These are phyloP conservation scores for Lagenidium giganteum DNA, from an alignment of 352 stramenopile genomes.

Conservation along the genomic window DNA sequence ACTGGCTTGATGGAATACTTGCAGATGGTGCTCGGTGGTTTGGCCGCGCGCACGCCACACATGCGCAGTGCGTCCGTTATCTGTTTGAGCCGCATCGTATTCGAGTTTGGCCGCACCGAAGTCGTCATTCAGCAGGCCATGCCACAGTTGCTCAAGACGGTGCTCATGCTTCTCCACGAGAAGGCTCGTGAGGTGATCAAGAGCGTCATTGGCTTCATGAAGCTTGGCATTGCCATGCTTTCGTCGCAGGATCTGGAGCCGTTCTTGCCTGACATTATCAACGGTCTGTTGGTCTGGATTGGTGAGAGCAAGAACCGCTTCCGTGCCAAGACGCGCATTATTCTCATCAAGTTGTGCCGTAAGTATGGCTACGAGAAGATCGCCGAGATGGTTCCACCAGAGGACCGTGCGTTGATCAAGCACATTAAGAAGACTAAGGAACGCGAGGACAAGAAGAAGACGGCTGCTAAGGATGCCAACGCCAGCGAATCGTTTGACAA, in stretches of 20 bases:
- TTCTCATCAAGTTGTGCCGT: constrained; percentile 94
- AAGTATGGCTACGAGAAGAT: constrained; percentile 93
- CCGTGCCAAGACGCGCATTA: constrained; percentile 93
- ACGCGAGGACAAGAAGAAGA: constrained; percentile 87
- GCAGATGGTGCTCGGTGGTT: constrained; percentile 89
- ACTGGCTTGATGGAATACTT: constrained; percentile 87
- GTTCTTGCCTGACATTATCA: constrained; percentile 90
- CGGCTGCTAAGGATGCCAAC: no score
- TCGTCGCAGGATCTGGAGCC: constrained; percentile 83
- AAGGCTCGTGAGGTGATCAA: constrained; percentile 96
- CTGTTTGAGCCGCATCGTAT: constrained; percentile 92
- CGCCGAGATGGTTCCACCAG: constrained; percentile 83
- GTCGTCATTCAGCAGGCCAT: constrained; percentile 67
- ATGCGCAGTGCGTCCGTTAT: constrained; percentile 95
- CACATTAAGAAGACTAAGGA: constrained; percentile 96
- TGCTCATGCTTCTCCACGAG: constrained; percentile 91
- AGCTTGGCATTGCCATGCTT: constrained; percentile 91
- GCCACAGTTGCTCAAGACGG: constrained; percentile 88
- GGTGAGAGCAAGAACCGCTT: constrained; percentile 95
- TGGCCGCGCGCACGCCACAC: constrained; percentile 91
- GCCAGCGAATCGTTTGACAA: constrained; percentile 53
- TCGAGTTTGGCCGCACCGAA: constrained; percentile 89
- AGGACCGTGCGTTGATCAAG: constrained; percentile 89
- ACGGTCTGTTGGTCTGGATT: constrained; percentile 91
- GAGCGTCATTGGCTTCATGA: constrained; percentile 95